Evolutionary conservation across 1,284 basidiomycete genomes (phyloP).

Genomic region (Pterulicium gracile): DNA sequence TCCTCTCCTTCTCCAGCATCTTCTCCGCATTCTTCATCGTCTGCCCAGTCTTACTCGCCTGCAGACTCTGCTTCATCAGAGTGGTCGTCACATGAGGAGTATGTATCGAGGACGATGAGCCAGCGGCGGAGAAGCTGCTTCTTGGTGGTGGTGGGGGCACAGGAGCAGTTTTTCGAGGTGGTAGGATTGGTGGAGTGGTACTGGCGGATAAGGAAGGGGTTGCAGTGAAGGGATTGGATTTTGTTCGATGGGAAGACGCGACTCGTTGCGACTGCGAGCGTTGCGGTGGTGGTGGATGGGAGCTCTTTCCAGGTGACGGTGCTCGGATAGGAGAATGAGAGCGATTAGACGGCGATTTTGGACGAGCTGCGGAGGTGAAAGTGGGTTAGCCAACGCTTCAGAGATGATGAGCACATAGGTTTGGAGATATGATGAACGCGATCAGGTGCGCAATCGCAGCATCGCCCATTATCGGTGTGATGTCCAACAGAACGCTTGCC

Average conservation of each 20-base stretch:
- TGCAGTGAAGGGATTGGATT: constrained; percentile 12
- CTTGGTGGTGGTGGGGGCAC: constrained; percentile 22
- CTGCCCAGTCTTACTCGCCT: constrained; percentile 59
- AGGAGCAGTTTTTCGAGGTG: constrained; percentile 20
- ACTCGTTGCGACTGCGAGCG: constrained; percentile 15
- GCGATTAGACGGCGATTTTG: constrained; percentile 1
- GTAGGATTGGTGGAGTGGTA: constrained; percentile 16
- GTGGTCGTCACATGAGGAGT: constrained; percentile 37
- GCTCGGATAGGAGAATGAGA: constrained; percentile 7
- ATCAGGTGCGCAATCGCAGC: too few relatives aligned
- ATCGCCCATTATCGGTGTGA: too few relatives aligned
- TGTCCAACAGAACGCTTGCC: too few relatives aligned
- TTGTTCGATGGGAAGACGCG: constrained; percentile 13
- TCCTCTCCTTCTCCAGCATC: constrained; percentile 53
- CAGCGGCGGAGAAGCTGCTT: constrained; percentile 17
- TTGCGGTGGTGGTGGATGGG: constrained; percentile 12
- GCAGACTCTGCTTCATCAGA: constrained; percentile 59
- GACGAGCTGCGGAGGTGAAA: constrained; percentile 16
- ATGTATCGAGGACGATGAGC: constrained; percentile 18
- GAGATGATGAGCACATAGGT: too few relatives aligned
- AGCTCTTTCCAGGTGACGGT: constrained; percentile 13
- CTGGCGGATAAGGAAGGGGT: constrained; percentile 17
- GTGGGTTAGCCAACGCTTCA: too few relatives aligned
- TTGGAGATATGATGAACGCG: too few relatives aligned
- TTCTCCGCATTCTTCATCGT: constrained; percentile 56